Conservation (phyloP, 2,329 filamentous ascomycete genomes). For the Chrysosporium keratinophilum region DNA sequence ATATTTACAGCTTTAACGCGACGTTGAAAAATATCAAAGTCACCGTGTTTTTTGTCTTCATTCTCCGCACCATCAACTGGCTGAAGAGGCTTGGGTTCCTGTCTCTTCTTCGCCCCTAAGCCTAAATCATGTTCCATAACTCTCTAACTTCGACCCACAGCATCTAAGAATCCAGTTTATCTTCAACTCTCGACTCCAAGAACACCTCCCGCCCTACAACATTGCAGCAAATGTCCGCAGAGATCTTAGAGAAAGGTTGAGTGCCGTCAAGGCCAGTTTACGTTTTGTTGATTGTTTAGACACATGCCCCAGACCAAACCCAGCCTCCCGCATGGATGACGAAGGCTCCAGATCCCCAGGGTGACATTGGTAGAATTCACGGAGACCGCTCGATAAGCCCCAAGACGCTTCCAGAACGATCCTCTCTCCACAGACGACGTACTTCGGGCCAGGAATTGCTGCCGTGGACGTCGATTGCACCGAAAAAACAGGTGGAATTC, state of each 20-base stretch:
- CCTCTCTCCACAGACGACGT: not conserved
- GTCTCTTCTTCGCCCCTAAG: not conserved
- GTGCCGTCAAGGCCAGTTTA: not conserved
- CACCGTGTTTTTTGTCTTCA: too few relatives aligned
- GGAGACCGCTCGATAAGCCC: not conserved
- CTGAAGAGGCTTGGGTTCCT: too few relatives aligned
- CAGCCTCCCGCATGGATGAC: conserved; percentile 6
- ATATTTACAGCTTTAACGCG: too few relatives aligned
- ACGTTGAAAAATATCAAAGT: too few relatives aligned
- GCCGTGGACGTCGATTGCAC: not conserved
- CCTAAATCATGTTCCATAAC: not conserved
- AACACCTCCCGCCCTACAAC: not conserved
- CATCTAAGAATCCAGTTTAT: not conserved
- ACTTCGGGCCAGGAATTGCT: not conserved
- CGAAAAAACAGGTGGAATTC: conserved; percentile 7
- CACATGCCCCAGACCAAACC: not conserved
- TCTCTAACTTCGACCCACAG: not conserved
- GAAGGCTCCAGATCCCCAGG: not conserved
- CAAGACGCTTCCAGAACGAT: not conserved
- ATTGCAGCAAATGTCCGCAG: not conserved
- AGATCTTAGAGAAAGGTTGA: not conserved
- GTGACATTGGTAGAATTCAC: conserved; percentile 3
- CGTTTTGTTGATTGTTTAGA: not conserved
- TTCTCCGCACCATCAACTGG: too few relatives aligned
- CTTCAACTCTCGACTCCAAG: not conserved